A percentile compares a stretch with the other conserved stretches of the same genome.
These are phyloP conservation scores for Teratosphaeria epicoccoides DNA, from an alignment of 2,329 filamentous ascomycete species.

Conservation along the genomic window DNA sequence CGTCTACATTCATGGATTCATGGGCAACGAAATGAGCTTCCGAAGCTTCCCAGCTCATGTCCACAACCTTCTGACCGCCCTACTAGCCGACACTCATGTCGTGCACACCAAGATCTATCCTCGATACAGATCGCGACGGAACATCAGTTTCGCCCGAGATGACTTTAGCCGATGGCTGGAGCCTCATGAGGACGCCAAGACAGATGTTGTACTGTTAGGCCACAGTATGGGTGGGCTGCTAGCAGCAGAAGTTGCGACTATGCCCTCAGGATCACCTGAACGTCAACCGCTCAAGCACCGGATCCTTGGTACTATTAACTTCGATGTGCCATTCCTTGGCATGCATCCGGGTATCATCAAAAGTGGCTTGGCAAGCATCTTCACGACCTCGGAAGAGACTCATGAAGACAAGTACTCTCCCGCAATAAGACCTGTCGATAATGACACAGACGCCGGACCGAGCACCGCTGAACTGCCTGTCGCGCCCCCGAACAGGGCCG, in stretches of 20 bases:
- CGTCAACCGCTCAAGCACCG: slow-evolving; percentile 52
- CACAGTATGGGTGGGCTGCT: slow-evolving; percentile 87
- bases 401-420: slow-evolving; percentile 12
- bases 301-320: slow-evolving; percentile 68
- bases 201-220: slow-evolving; percentile 72
- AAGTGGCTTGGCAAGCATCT: slow-evolving; percentile 71
- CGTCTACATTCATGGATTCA: slow-evolving; percentile 82
- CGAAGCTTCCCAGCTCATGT: slow-evolving; percentile 79
- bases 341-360: slow-evolving; percentile 80
- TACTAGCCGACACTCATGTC: slow-evolving; percentile 61
- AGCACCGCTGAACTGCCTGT: not conserved
- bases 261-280: slow-evolving; percentile 28
- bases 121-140: slow-evolving; percentile 63
- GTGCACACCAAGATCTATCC: slow-evolving; percentile 83
- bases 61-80: slow-evolving; percentile 59
- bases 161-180: slow-evolving; percentile 75
- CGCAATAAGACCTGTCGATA: not conserved
- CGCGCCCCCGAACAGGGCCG: slow-evolving; percentile 5
- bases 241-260: slow-evolving; percentile 65
- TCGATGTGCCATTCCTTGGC: slow-evolving; percentile 79
- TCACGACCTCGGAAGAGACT: slow-evolving; percentile 39
- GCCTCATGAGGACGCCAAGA: slow-evolving; percentile 61
- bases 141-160: slow-evolving; percentile 63
- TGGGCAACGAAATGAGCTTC: slow-evolving; percentile 81
- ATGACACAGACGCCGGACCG: not conserved